Base-by-base conservation (phyloP, 2,329 filamentous ascomycete species). In the Fusarium xylarioides region DNA sequence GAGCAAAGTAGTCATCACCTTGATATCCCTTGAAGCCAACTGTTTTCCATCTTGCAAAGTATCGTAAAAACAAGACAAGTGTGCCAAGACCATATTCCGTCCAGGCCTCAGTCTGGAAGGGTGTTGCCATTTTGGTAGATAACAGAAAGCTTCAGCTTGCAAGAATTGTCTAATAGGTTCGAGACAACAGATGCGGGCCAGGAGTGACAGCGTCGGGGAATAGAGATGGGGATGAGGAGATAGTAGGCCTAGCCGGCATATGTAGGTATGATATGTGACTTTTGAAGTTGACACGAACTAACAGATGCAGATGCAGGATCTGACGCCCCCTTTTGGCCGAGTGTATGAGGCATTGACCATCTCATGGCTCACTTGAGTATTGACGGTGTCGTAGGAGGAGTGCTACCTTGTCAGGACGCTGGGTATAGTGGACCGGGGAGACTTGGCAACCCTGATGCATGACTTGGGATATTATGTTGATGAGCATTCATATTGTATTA, bases 41-140 rank as follows among this genome's bases (percentile, higher is more conserved):
- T 11, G 79, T 70, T 58, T 79, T 83, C 73, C 79, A 79, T 38
- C 84, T 76, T 5, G 82, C 80, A 66, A 80, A 81, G 64, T 83
- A 82, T 19, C 84, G 82, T 10, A 83, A 64, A 5, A 84, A 67
- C 7, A 86, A 68, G 6, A 85, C 70, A 12, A 80, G 2, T 5
- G 80, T 69, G 4, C 84, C 84, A 34, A 86, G 74, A 3, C 77
- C 80, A 53, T 84, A 85, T 61, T 86, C 84, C 21, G 78, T 77
- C 84, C 84, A 86, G 14, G 82, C 82, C 70, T 85, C 84, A 5
- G 74, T 79, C 64, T 83, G 81, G 62, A 85, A 85, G 7, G 83
- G 83, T 9, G 82, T 83, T n/a, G 79, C 78, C 75, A 78, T 79
- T 26, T 34, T 42, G 5, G 42, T 57, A 16, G 28, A 23, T n/a